phyloP scores from a whole-genome alignment of 73 alveolate species.

The Paramecium sexaurelia region DNA sequence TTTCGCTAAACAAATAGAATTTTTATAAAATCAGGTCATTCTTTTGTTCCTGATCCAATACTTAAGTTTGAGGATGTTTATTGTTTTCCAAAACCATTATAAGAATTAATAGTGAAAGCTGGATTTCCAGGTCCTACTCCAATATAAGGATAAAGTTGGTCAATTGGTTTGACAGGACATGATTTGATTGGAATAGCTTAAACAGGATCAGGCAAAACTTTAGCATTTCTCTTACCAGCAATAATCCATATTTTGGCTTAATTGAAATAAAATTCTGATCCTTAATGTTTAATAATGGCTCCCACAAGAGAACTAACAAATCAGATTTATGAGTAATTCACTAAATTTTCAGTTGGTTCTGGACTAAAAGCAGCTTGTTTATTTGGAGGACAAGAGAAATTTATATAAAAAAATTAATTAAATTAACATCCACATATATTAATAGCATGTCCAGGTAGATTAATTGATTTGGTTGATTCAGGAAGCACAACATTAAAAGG shows the following conservation, averaged over 20 bases:
- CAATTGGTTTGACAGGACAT: slow-evolving; percentile 74
- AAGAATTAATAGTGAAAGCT: slow-evolving; percentile 28
- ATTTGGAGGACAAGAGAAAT: slow-evolving; percentile 92
- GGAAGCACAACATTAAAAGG: slow-evolving; percentile 67
- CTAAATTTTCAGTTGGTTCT: slow-evolving; percentile 77
- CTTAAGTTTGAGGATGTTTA: slow-evolving; percentile 56
- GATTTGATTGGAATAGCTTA: slow-evolving; percentile 88
- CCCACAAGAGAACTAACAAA: slow-evolving; percentile 93
- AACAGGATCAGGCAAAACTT: slow-evolving; percentile 96
- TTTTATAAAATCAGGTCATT: neutral
- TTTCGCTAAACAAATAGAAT: neutral
- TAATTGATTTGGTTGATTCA: slow-evolving; percentile 86
- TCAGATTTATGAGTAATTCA: slow-evolving; percentile 82
- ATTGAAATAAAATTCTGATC: slow-evolving; percentile 68
- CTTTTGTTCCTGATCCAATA: slow-evolving; percentile 37
- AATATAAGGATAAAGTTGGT: slow-evolving; percentile 62
- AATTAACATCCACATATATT: slow-evolving; percentile 80
- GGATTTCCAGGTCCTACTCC: slow-evolving; percentile 73
- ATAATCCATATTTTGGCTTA: slow-evolving; percentile 76
- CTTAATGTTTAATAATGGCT: slow-evolving; percentile 81
- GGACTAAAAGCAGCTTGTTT: slow-evolving; percentile 83
- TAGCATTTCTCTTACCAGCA: slow-evolving; percentile 88
- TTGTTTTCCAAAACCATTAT: slow-evolving; percentile 55
- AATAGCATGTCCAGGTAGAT: slow-evolving; percentile 92
- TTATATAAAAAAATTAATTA: slow-evolving; percentile 73